A percentile compares a stretch with the other conserved stretches of the same genome.
Evolutionary conservation across 345 rosid genomes (phyloP).

Genomic region (Bruguiera gymnorhiza): DNA sequence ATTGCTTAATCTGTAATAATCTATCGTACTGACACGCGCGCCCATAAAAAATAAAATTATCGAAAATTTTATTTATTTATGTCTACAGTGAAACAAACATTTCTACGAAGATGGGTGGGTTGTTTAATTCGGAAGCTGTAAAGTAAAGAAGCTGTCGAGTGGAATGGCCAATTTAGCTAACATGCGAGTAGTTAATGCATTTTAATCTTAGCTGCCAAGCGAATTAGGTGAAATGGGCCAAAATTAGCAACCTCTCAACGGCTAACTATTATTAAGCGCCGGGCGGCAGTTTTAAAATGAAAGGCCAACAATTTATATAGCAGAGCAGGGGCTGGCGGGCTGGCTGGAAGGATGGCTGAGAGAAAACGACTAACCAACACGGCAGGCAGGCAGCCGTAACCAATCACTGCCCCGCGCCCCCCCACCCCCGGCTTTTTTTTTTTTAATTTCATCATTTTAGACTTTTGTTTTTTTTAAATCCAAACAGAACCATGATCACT

Average conservation of each 20-base stretch:
- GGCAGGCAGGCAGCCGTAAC: constrained; percentile 28
- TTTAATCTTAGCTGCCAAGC: background rate
- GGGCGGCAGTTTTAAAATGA: constrained; percentile 47
- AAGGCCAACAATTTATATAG: constrained; percentile 23
- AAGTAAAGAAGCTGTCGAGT: no score
- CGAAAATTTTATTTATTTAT: no score
- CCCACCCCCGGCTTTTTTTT: no score
- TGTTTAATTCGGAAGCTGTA: no score
- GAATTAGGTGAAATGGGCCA: background rate
- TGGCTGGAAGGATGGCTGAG: background rate
- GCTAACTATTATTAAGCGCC: background rate
- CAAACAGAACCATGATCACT: background rate
- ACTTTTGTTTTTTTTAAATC: no score
- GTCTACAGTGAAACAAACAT: no score
- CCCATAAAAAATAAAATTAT: no score
- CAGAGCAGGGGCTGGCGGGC: background rate
- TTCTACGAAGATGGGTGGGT: no score
- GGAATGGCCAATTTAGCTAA: no score
- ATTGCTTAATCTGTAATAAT: no score
- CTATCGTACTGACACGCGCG: no score
- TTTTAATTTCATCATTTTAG: no score
- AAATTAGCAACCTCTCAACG: background rate
- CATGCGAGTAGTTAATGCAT: background rate
- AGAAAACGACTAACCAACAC: constrained; percentile 24
- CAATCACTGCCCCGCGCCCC: background rate